phyloP scores from a whole-genome alignment of 345 rosid species.

The Rhodamnia argentea region DNA sequence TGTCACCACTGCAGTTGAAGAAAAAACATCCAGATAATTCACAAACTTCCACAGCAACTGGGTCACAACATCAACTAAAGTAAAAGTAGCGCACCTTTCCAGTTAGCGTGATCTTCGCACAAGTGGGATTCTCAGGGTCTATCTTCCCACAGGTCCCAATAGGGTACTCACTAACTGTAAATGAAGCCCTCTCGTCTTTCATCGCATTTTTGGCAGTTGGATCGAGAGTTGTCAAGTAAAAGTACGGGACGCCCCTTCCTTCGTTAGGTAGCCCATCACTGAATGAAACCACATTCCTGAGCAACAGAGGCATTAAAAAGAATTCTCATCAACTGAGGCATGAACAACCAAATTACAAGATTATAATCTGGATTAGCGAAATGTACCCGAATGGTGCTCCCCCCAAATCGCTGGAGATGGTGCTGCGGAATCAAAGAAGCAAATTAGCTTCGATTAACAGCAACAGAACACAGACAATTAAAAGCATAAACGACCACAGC shows the following conservation, averaged over 20 bases:
- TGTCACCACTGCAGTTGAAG: neutral
- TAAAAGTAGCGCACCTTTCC: slow-evolving; percentile 46
- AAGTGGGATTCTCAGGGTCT: slow-evolving; percentile 85
- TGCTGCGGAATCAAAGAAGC: slow-evolving; percentile 39
- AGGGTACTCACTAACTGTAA: slow-evolving; percentile 75
- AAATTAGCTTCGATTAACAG: neutral
- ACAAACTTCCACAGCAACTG: neutral
- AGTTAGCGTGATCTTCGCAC: slow-evolving; percentile 87
- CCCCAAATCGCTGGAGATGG: slow-evolving; percentile 52
- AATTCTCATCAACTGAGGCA: neutral
- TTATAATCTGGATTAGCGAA: neutral
- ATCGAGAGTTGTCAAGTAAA: slow-evolving; percentile 91
- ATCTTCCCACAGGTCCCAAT: slow-evolving; percentile 79
- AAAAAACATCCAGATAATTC: neutral
- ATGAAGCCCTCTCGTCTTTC: slow-evolving; percentile 63
- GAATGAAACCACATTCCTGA: slow-evolving; percentile 85
- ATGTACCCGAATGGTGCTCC: slow-evolving; percentile 86
- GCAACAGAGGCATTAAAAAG: neutral
- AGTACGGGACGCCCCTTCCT: slow-evolving; percentile 75
- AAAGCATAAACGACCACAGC: neutral
- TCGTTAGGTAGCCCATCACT: slow-evolving; percentile 67
- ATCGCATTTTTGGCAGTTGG: slow-evolving; percentile 84
- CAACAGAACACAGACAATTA: neutral
- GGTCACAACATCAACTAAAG: neutral
- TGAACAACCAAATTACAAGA: neutral